A percentile compares a stretch with the other conserved stretches of the same genome.
These are phyloP conservation scores for Viridothelium virens DNA, from an alignment of 495 filamentous ascomycete species.

Conservation along the genomic window DNA sequence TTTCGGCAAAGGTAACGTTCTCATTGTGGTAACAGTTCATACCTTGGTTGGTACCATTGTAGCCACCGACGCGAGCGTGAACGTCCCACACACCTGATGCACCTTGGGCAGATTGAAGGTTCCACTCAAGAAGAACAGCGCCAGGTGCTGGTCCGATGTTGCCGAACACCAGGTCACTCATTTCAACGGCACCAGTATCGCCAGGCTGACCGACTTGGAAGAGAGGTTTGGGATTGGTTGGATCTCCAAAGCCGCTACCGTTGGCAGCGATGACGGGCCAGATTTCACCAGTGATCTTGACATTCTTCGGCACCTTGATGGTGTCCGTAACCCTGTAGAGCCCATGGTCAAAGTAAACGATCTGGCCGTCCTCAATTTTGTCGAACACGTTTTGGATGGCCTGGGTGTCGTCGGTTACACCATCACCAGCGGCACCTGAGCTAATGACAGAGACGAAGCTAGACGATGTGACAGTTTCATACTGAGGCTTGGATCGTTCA, in stretches of 20 bases:
- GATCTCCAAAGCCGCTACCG: constrained; percentile 53
- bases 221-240: constrained; percentile 55
- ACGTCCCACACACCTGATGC: constrained; percentile 39
- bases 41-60: constrained; percentile 36
- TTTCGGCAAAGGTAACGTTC: constrained; percentile 16
- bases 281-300: constrained; percentile 42
- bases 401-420: constrained; percentile 56
- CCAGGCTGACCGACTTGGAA: constrained; percentile 53
- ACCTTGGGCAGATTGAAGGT: constrained; percentile 45
- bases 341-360: constrained; percentile 43
- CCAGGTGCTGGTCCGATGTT: constrained; percentile 58
- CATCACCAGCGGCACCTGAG: constrained; percentile 60
- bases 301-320: constrained; percentile 32
- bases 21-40: constrained; percentile 34
- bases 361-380: constrained; percentile 38
- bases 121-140: constrained; percentile 69
- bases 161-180: constrained; percentile 53
- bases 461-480: constrained; percentile 44
- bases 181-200: constrained; percentile 48
- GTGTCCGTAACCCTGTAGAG: constrained; percentile 35
- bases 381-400: constrained; percentile 39
- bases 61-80: constrained; percentile 43
- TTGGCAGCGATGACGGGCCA: constrained; percentile 58
- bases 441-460: constrained; percentile 54
- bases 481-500: constrained; percentile 60